phyloP scores from a whole-genome alignment of 495 filamentous ascomycete species.

The Neurospora africana region DNA sequence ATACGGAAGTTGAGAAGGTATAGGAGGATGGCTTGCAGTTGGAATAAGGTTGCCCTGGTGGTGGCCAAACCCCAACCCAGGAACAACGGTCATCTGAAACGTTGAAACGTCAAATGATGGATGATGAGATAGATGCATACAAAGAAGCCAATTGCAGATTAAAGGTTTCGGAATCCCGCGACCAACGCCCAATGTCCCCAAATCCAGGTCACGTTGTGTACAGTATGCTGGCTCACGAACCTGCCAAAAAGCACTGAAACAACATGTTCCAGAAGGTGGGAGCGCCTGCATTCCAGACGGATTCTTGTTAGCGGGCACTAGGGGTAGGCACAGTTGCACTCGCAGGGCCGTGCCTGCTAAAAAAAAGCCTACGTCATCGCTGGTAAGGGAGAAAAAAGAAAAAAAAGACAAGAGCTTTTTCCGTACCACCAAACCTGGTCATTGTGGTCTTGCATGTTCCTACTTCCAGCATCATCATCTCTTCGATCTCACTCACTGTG shows the following conservation, averaged over 20 bases:
- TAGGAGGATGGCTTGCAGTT: neutral
- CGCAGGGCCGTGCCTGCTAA: neutral
- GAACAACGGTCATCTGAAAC: neutral
- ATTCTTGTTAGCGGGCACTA: neutral
- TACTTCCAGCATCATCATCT: neutral
- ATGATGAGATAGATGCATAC: neutral
- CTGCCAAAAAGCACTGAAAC: no score
- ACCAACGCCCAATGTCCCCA: neutral
- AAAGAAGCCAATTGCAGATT: neutral
- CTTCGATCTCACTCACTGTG: neutral
- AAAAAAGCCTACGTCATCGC: neutral
- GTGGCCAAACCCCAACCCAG: neutral
- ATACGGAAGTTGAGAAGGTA: neutral
- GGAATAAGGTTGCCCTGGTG: neutral
- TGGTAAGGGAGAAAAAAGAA: neutral
- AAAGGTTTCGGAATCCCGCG: neutral
- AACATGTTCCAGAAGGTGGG: neutral
- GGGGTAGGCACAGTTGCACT: neutral
- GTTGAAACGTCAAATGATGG: neutral
- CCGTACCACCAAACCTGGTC: neutral
- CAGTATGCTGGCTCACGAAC: no score
- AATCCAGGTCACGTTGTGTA: neutral
- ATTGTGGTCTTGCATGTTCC: neutral
- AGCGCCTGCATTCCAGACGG: neutral
- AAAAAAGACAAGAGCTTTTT: neutral